Evolutionary conservation across 257 asterid species (phyloP).

Genomic region (Gardenia jasminoides): DNA sequence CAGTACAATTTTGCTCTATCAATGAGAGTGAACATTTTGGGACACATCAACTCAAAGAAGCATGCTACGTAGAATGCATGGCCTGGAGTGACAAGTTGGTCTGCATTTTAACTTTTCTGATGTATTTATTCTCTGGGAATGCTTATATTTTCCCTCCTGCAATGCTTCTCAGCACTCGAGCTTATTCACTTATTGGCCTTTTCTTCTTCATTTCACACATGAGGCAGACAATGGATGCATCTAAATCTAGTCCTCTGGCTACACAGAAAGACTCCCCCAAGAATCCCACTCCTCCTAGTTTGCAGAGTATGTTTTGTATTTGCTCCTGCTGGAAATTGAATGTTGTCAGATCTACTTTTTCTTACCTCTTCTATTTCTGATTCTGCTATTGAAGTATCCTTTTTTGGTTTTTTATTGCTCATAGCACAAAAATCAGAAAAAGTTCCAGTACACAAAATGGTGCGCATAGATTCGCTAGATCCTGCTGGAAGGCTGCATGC

Average conservation of each 20-base stretch:
- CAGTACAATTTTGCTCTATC: not conserved
- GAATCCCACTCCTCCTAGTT: constrained; percentile 57
- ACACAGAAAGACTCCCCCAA: constrained; percentile 43
- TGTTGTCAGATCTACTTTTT: not conserved
- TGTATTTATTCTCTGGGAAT: not conserved
- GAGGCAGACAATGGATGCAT: constrained; percentile 55
- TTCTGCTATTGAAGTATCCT: constrained; percentile 10
- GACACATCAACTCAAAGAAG: not conserved
- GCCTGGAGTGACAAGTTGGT: not conserved
- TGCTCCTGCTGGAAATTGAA: constrained; percentile 14
- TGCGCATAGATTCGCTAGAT: constrained; percentile 85
- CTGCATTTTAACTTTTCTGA: constrained; percentile 4
- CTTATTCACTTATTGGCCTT: constrained; percentile 15
- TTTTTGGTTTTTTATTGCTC: constrained; percentile 18
- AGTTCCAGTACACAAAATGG: constrained; percentile 88
- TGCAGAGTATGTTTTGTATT: constrained; percentile 20
- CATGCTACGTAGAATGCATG: not conserved
- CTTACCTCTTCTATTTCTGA: constrained; percentile 12
- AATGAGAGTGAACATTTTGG: not conserved
- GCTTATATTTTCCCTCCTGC: not conserved
- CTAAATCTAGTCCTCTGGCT: constrained; percentile 41
- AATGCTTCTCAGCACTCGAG: not conserved
- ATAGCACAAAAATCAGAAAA: constrained; percentile 70
- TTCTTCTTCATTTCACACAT: constrained; percentile 16
- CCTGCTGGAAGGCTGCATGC: constrained; percentile 99